Evolutionary conservation across 306 rosid genomes (phyloP).

Genomic region (Cicer arietinum): DNA sequence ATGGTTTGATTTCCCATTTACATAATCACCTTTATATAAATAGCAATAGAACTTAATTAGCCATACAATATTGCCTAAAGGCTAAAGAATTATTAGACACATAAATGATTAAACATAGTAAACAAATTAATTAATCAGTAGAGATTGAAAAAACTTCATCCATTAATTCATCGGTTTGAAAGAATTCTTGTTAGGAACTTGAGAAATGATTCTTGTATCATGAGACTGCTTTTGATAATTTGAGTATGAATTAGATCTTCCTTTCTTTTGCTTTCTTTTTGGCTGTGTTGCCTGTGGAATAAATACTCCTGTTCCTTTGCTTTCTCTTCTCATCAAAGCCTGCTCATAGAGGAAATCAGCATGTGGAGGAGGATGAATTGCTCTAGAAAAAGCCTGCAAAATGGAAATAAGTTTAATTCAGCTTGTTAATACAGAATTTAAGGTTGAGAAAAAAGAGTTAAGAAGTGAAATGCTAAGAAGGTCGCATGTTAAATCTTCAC

Average conservation of each 20-base stretch:
- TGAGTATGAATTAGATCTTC: slow-evolving; percentile 60
- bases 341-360: slow-evolving; percentile 56
- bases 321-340: slow-evolving; percentile 63
- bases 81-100: slow-evolving; percentile 51
- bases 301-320: slow-evolving; percentile 99
- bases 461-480: too few species aligned
- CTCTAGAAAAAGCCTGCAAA: slow-evolving; percentile 67
- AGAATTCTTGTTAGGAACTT: slow-evolving; percentile 53
- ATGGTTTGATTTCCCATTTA: slow-evolving; percentile 53
- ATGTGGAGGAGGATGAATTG: slow-evolving; percentile 63
- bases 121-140: slow-evolving; percentile 37
- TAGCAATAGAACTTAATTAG: slow-evolving; percentile 35
- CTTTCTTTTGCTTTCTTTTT: slow-evolving; percentile 73
- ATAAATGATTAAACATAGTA: slow-evolving; percentile 37
- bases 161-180: slow-evolving; percentile 55
- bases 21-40: slow-evolving; percentile 50
- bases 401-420: background rate
- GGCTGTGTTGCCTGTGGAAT: slow-evolving; percentile 80
- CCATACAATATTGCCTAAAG: slow-evolving; percentile 54
- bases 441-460: too few species aligned
- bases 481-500: too few species aligned
- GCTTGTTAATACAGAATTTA: background rate
- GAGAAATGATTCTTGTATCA: slow-evolving; percentile 60
- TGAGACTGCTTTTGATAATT: slow-evolving; percentile 65
- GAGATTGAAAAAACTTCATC: slow-evolving; percentile 44